Percentiles rank a stretch among this genome's conserved stretches.
Conservation (phyloP, 176 grass and related monocot genomes). For the Carex pumila region DNA sequence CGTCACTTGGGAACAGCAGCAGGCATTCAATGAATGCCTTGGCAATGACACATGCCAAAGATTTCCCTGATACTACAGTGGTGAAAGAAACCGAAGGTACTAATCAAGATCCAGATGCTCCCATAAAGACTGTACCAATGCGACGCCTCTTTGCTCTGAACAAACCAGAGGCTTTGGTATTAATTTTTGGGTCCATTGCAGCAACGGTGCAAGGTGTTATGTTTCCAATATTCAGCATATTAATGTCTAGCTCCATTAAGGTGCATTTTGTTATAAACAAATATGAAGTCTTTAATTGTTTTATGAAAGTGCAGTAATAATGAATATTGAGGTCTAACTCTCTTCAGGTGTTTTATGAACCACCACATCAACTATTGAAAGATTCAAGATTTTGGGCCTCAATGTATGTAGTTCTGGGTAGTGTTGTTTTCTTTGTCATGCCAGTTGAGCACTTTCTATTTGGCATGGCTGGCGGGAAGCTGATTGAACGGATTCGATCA, state of each 20-base stretch:
- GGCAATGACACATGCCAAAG: conserved; percentile 32
- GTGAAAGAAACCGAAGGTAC: conserved; percentile 14
- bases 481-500: conserved; percentile 64
- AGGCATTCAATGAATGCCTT: conserved; percentile 36
- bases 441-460: conserved; percentile 60
- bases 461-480: conserved; percentile 64
- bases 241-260: conserved; percentile 73
- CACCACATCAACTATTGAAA: conserved; percentile 43
- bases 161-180: conserved; percentile 55
- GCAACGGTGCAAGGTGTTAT: conserved; percentile 42
- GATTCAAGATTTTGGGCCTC: conserved; percentile 70
- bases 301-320: not conserved
- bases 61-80: conserved; percentile 17
- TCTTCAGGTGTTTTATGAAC: conserved; percentile 65
- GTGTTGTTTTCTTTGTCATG: conserved; percentile 27
- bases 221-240: conserved; percentile 47
- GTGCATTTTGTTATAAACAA: not conserved
- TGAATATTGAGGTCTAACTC: conserved; percentile 34
- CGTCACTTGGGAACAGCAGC: conserved; percentile 44
- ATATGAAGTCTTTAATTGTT: not conserved
- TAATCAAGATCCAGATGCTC: conserved; percentile 1
- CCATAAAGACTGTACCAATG: conserved; percentile 40
- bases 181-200: conserved; percentile 50
- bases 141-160: conserved; percentile 56
- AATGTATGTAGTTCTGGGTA: conserved; percentile 50